Evolutionary conservation across 768 basidiomycete genomes (phyloP).

Genomic region (Psilocybe tampanensis): DNA sequence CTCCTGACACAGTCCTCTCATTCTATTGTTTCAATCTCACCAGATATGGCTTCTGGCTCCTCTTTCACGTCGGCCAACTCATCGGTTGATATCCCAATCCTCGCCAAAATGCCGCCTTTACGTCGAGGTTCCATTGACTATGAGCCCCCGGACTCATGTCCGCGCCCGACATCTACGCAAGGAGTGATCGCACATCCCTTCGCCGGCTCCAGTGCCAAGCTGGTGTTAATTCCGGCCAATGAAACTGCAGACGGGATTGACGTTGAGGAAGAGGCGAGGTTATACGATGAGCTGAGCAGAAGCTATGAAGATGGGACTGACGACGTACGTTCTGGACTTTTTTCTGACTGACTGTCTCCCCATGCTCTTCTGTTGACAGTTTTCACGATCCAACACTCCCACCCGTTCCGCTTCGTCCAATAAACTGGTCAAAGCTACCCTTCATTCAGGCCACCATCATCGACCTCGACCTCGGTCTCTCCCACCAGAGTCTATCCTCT

Average conservation of each 20-base stretch:
- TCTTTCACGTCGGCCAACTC: too few species aligned
- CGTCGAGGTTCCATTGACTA: too few species aligned
- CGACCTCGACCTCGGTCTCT: slow-evolving; percentile 16
- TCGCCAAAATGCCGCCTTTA: background rate
- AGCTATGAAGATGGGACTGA: slow-evolving; percentile 22
- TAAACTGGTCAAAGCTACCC: background rate
- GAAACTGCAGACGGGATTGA: slow-evolving; percentile 48
- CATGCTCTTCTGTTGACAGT: slow-evolving; percentile 1
- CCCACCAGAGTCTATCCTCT: slow-evolving; percentile 54
- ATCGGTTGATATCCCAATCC: background rate
- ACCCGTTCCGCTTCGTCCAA: background rate
- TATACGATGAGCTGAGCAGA: slow-evolving; percentile 61
- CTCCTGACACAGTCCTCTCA: background rate
- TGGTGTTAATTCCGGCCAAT: slow-evolving; percentile 51
- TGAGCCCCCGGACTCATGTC: background rate
- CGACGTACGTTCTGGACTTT: slow-evolving; percentile 18
- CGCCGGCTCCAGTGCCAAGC: slow-evolving; percentile 43
- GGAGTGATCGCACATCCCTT: slow-evolving; percentile 40
- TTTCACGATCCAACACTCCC: slow-evolving; percentile 18
- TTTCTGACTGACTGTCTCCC: too few species aligned
- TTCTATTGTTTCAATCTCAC: background rate
- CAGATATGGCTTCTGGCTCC: background rate
- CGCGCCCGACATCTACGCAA: background rate
- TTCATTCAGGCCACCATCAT: background rate
- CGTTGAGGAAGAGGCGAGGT: slow-evolving; percentile 64